Evolutionary conservation across 2,329 filamentous ascomycete species (phyloP).

Genomic region (Aspergillus brunneoviolaceus): DNA sequence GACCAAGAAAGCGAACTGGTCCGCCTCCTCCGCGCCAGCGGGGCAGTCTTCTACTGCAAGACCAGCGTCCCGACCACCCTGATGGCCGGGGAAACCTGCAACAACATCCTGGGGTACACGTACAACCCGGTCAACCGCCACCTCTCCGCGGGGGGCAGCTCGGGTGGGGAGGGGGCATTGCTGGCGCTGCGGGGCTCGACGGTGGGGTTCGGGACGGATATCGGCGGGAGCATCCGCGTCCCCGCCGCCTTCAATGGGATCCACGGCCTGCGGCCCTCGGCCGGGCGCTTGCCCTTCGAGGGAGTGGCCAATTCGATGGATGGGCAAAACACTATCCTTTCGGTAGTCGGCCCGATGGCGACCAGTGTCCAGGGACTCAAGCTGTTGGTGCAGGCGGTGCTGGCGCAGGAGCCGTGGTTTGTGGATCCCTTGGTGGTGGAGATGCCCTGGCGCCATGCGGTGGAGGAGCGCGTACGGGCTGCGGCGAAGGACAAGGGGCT

Average conservation of each 20-base stretch:
- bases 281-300: slow-evolving; percentile 55
- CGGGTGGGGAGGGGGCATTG: slow-evolving; percentile 59
- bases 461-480: slow-evolving; percentile 26
- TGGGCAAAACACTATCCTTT: slow-evolving; percentile 63
- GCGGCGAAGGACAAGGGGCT: slow-evolving; percentile 42
- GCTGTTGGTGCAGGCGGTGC: slow-evolving; percentile 56
- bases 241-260: slow-evolving; percentile 61
- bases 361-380: slow-evolving; percentile 56
- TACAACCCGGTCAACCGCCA: slow-evolving; percentile 58
- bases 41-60: slow-evolving; percentile 57
- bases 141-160: slow-evolving; percentile 57
- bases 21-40: slow-evolving; percentile 52
- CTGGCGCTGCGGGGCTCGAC: slow-evolving; percentile 55
- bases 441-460: slow-evolving; percentile 62
- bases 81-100: slow-evolving; percentile 60
- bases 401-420: slow-evolving; percentile 63
- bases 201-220: slow-evolving; percentile 59
- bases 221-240: slow-evolving; percentile 58
- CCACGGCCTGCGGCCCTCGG: slow-evolving; percentile 56
- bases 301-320: slow-evolving; percentile 63
- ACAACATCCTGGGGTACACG: slow-evolving; percentile 61
- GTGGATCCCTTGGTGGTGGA: slow-evolving; percentile 65
- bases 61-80: slow-evolving; percentile 58
- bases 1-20: slow-evolving; percentile 59
- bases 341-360: slow-evolving; percentile 63